A percentile compares a stretch with the other conserved stretches of the same genome.
These are phyloP conservation scores for Annulohypoxylon bovei DNA, from an alignment of 495 filamentous ascomycete species.

Conservation along the genomic window DNA sequence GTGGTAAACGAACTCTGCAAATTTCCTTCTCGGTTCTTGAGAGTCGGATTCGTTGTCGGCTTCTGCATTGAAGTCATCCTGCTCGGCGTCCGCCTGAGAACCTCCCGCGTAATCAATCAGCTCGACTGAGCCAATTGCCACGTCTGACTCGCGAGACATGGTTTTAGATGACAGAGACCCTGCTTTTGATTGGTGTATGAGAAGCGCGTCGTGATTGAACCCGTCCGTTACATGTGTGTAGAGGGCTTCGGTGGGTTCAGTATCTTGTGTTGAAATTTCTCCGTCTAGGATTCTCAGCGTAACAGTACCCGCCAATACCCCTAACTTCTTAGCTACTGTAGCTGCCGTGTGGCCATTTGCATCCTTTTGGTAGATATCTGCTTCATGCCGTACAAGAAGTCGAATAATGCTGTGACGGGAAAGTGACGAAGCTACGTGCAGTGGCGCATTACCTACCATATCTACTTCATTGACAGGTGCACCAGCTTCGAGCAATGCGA, in stretches of 20 bases:
- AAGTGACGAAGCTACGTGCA: conserved; percentile 14
- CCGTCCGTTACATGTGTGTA: background rate
- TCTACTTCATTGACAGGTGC: conserved; percentile 12
- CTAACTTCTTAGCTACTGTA: background rate
- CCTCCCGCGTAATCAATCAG: background rate
- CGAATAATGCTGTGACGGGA: conserved; percentile 23
- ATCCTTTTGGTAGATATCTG: background rate
- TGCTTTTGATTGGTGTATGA: background rate
- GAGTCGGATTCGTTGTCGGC: background rate
- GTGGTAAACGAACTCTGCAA: background rate
- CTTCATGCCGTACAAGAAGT: conserved; percentile 8
- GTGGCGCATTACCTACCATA: background rate
- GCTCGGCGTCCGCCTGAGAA: background rate
- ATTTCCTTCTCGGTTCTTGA: background rate
- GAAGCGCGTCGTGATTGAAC: background rate
- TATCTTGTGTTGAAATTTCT: background rate
- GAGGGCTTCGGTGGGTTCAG: background rate
- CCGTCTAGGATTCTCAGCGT: background rate
- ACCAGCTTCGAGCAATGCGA: conserved; percentile 20
- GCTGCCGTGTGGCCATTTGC: background rate
- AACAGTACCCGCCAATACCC: background rate
- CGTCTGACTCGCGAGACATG: background rate
- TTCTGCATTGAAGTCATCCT: background rate
- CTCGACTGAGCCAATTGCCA: background rate
- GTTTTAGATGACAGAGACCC: background rate